phyloP scores from a whole-genome alignment of 2,329 filamentous ascomycete genomes.

The Chalaropsis ovoidea region DNA sequence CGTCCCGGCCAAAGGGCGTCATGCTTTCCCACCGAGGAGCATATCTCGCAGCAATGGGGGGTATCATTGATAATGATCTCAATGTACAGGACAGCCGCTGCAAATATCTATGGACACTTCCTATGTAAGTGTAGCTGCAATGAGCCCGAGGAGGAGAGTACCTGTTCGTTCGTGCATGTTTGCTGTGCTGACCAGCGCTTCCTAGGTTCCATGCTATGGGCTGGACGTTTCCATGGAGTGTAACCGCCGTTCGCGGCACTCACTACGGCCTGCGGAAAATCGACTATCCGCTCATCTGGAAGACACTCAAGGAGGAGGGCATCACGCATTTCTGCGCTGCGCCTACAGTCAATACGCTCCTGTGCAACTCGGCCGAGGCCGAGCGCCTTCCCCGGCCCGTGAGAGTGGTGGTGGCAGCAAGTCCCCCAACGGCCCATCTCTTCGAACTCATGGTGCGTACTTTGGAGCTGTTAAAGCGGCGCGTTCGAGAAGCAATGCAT shows the following conservation, averaged over 20 bases:
- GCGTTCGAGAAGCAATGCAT: too few relatives aligned
- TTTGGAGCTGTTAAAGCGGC: neutral
- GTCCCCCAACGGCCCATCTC: slow-evolving; percentile 76
- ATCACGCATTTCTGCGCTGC: slow-evolving; percentile 95
- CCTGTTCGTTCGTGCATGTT: neutral
- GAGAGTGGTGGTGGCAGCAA: slow-evolving; percentile 83
- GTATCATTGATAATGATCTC: slow-evolving; percentile 79
- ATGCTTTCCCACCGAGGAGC: slow-evolving; percentile 80
- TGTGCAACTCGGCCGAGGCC: slow-evolving; percentile 72
- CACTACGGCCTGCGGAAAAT: slow-evolving; percentile 92
- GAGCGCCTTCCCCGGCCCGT: slow-evolving; percentile 59
- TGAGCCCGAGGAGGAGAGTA: neutral
- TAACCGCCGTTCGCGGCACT: slow-evolving; percentile 88
- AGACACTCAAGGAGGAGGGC: slow-evolving; percentile 68
- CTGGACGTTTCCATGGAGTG: slow-evolving; percentile 89
- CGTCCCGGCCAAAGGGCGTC: slow-evolving; percentile 82
- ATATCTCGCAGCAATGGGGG: slow-evolving; percentile 75
- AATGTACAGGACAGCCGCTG: slow-evolving; percentile 60
- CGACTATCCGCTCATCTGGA: slow-evolving; percentile 89
- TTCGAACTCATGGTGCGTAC: slow-evolving; percentile 76
- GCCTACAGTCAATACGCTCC: slow-evolving; percentile 88
- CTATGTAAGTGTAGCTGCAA: slow-evolving; percentile 58
- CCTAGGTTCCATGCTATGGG: slow-evolving; percentile 53
- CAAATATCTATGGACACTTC: slow-evolving; percentile 83
- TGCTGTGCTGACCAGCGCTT: neutral